A percentile compares a stretch with the other conserved stretches of the same genome.
These are phyloP conservation scores for Entelexis sorbosivorans DNA, from an alignment of 1,139 yeast genomes.

Conservation along the genomic window DNA sequence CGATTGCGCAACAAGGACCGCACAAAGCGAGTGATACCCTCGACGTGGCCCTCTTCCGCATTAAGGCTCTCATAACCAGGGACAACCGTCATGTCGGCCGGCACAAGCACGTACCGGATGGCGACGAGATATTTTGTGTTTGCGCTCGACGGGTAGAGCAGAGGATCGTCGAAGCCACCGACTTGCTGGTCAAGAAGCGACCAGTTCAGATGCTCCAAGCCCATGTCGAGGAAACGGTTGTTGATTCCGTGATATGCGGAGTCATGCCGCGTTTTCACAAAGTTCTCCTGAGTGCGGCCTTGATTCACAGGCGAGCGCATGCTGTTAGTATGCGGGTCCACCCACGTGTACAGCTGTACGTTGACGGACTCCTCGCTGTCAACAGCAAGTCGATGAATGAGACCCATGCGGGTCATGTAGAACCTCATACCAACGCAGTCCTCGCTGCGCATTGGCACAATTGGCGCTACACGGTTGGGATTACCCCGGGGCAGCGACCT, in stretches of 20 bases:
- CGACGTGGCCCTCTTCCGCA: constrained; percentile 76
- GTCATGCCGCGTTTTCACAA: constrained; percentile 71
- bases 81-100: constrained; percentile 33
- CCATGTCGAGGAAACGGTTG: constrained; percentile 45
- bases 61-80: constrained; percentile 39
- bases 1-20: constrained; percentile 45
- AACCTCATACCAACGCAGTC: constrained; percentile 47
- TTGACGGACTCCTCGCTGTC: constrained; percentile 59
- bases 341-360: constrained; percentile 56
- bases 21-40: constrained; percentile 69
- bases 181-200: constrained; percentile 77
- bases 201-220: constrained; percentile 59
- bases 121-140: constrained; percentile 41
- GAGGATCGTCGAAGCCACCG: constrained; percentile 46
- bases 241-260: constrained; percentile 50
- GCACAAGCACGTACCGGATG: constrained; percentile 70
- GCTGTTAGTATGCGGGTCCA: constrained; percentile 27
- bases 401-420: constrained; percentile 67
- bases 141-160: constrained; percentile 16
- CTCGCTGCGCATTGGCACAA: constrained; percentile 31
- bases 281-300: constrained; percentile 19
- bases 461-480: constrained; percentile 33
- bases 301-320: constrained; percentile 16
- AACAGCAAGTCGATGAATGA: constrained; percentile 70
- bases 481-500: constrained; percentile 47